Evolutionary conservation across 2,329 filamentous ascomycete genomes (phyloP).

Genomic region (Neocatenulostroma microsporum): DNA sequence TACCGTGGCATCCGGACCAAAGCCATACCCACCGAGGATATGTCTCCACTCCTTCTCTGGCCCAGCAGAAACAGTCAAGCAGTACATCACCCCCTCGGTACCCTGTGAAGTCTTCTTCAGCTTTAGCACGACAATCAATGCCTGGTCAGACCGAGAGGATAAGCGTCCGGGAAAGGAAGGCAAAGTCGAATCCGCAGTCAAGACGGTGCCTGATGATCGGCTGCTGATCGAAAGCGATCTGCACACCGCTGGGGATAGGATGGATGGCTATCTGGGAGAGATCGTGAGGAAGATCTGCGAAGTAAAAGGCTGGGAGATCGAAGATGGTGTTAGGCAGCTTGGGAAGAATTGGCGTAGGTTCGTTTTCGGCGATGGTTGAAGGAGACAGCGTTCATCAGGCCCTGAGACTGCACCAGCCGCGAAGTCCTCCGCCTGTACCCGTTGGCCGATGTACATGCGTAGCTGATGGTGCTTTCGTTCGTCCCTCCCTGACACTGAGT

Average conservation of each 20-base stretch:
- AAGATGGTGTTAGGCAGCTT: conserved; percentile 61
- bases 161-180: conserved; percentile 21
- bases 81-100: conserved; percentile 66
- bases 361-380: conserved; percentile 50
- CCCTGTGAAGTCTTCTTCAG: conserved; percentile 79
- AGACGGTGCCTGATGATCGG: conserved; percentile 64
- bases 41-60: conserved; percentile 94
- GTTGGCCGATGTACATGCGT: no score
- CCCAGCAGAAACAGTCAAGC: conserved; percentile 62
- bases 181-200: conserved; percentile 60
- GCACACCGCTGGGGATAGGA: conserved; percentile 68
- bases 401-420: no score
- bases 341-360: conserved; percentile 71
- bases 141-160: conserved; percentile 34
- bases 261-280: conserved; percentile 70
- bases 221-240: conserved; percentile 87
- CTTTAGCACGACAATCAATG: conserved; percentile 76
- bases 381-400: no score
- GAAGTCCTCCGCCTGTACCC: no score
- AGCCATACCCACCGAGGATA: conserved; percentile 74
- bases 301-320: conserved; percentile 68
- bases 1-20: conserved; percentile 24
- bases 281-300: conserved; percentile 69
- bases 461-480: no score
- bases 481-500: no score